These are phyloP conservation scores for Trifolium fragiferum DNA, from an alignment of 306 rosid genomes.

Conservation along the genomic window DNA sequence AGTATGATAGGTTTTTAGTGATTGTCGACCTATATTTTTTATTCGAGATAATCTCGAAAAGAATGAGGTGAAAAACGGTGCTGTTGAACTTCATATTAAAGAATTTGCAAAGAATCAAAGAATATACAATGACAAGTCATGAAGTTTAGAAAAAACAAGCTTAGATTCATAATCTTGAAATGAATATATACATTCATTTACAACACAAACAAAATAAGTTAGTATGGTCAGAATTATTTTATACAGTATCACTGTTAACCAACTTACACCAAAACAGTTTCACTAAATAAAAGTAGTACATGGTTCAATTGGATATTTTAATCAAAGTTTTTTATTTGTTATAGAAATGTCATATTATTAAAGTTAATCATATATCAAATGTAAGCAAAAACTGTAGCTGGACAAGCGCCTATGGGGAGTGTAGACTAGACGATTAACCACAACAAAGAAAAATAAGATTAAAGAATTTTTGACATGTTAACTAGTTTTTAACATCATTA, in stretches of 20 bases:
- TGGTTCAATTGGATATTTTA: neutral
- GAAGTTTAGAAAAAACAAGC: neutral
- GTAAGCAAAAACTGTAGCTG: neutral
- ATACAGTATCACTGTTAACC: neutral
- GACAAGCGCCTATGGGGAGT: neutral
- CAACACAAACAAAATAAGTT: neutral
- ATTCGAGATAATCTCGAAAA: neutral
- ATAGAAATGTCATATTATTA: no score
- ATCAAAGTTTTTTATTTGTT: no score
- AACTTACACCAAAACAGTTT: neutral
- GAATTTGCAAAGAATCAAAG: conserved; percentile 18
- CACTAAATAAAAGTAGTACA: neutral
- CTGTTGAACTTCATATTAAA: conserved; percentile 13
- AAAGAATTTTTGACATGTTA: no score
- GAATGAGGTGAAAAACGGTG: conserved; percentile 1
- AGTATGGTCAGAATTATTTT: neutral
- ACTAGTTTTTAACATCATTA: no score
- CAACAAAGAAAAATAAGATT: no score
- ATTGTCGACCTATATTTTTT: neutral
- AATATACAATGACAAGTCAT: neutral
- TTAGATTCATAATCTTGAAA: neutral
- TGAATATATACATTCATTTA: neutral
- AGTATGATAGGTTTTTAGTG: neutral
- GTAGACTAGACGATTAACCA: no score
- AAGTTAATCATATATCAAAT: neutral